Evolutionary conservation across 352 stramenopile species (phyloP).

Genomic region (Aphanomyces cochlioides): DNA sequence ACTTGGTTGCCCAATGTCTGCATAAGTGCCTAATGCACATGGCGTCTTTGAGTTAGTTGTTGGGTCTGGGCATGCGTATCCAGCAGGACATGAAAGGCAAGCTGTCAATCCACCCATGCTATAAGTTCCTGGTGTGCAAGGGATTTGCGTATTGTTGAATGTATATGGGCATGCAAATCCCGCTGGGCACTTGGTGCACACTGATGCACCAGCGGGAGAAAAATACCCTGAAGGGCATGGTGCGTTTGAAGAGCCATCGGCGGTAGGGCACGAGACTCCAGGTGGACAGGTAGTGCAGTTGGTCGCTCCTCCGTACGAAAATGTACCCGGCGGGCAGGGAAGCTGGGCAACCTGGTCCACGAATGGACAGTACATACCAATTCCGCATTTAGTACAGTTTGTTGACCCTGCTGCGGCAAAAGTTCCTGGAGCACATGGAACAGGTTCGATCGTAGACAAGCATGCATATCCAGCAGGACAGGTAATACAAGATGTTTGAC

Average conservation of each 20-base stretch:
- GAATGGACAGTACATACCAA: constrained; percentile 58
- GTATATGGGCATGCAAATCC: constrained; percentile 74
- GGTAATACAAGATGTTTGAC: constrained; percentile 47
- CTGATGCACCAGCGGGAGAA: constrained; percentile 46
- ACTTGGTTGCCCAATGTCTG: constrained; percentile 14
- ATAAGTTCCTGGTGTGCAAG: constrained; percentile 57
- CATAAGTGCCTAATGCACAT: constrained; percentile 35
- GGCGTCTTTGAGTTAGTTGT: constrained; percentile 11
- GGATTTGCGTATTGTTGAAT: constrained; percentile 42
- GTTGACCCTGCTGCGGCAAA: constrained; percentile 48
- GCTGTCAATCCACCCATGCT: constrained; percentile 45
- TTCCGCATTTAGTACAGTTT: constrained; percentile 46
- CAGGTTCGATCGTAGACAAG: constrained; percentile 42
- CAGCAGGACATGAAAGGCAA: constrained; percentile 47
- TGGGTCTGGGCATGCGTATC: constrained; percentile 22
- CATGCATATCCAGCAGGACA: constrained; percentile 64
- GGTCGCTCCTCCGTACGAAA: constrained; percentile 50
- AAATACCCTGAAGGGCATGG: constrained; percentile 57
- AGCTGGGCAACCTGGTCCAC: constrained; percentile 42
- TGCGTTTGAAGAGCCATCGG: constrained; percentile 35
- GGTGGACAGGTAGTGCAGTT: constrained; percentile 48
- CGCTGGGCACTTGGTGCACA: constrained; percentile 56
- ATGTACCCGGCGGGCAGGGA: constrained; percentile 53
- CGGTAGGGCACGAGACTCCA: constrained; percentile 50
- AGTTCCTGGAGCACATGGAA: constrained; percentile 47